Base-by-base conservation (phyloP, 139 green algal genomes). In the Picochlorum sp. region DNA sequence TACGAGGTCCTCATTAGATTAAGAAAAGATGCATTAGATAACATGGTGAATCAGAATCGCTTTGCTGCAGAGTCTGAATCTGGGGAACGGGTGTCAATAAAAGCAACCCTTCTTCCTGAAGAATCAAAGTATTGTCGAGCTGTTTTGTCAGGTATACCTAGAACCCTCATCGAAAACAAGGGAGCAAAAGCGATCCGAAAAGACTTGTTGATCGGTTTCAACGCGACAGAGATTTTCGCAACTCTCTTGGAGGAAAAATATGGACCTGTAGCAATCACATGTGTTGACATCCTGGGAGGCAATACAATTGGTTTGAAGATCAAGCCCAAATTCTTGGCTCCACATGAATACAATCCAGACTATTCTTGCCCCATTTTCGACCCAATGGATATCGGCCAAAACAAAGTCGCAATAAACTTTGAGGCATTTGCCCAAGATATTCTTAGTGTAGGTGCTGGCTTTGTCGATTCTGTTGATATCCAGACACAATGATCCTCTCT, bases 141-240 rank as follows among this genome's bases (percentile, higher is more conserved):
- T 24, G 60, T 79, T 18, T 63, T 79, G 16, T 69, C 60, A 18
- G 69, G 68, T 59, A 73, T 79, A 23, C 73, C 73, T 4, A 32
- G 59, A 6, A 72, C 72, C 41, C 51, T 88, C 38, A 26, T 87
- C 23, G 34, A 57, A 49, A 49, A 58, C 45, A 63, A 72, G 10
- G 74, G 78, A 6, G 46, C 58, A 2, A 59, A 57, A 0, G 56
- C 68, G n/a, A 61, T 92, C 34, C 64, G 64, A 11, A 63, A 70
- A 10, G 83, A 94, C 66, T 72, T 94, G 65, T 80, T 94, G 51
- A 74, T 94, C 5, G 85, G 85, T 16, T 90, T 92, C 32, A 77
- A 90, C 47, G 85, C 87, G 1, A 61, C 92, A 18, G n/a, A 32
- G 0, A 49, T 68, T 15, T 79, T 81, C 18, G 26, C 84, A 6